These are phyloP conservation scores for Pseudopyrenochaeta lycopersici DNA, from an alignment of 2,329 filamentous ascomycete genomes.

Conservation along the genomic window DNA sequence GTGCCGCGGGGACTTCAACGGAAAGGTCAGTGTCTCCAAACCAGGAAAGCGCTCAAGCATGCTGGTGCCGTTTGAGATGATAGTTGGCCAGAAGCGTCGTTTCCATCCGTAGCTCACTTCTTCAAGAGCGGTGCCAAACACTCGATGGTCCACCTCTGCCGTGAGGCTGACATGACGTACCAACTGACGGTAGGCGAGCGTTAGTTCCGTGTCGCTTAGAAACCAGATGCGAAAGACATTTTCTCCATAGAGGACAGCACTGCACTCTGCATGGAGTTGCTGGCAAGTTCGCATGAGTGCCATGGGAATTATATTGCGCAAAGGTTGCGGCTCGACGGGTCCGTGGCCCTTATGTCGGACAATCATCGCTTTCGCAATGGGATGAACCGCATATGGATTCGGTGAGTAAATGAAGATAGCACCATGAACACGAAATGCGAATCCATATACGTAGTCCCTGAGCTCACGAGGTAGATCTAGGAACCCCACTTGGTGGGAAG, in stretches of 20 bases:
- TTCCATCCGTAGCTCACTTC: constrained; percentile 40
- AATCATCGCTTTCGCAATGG: constrained; percentile 26
- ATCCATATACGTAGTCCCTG: constrained; percentile 35
- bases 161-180: constrained; percentile 33
- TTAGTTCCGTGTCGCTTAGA: constrained; percentile 20
- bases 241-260: constrained; percentile 56
- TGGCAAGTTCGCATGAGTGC: constrained; percentile 49
- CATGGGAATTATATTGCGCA: constrained; percentile 26
- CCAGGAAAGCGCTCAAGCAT: constrained; percentile 33
- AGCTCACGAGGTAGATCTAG: constrained; percentile 45
- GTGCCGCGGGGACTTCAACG: constrained; percentile 28
- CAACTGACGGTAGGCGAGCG: constrained; percentile 22
- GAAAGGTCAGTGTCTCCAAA: constrained; percentile 32
- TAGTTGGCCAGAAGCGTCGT: constrained; percentile 37
- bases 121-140: constrained; percentile 32
- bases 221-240: constrained; percentile 55
- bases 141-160: constrained; percentile 29
- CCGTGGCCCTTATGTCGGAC: constrained; percentile 35
- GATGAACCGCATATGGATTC: constrained; percentile 20
- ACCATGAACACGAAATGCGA: constrained; percentile 32
- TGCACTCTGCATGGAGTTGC: constrained; percentile 53
- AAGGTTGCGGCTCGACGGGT: constrained; percentile 28
- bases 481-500: constrained; percentile 22
- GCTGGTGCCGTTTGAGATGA: constrained; percentile 24
- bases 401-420: constrained; percentile 39